Evolutionary conservation across 1,139 yeast genomes (phyloP).

Genomic region (Yamadazyma sp.): DNA sequence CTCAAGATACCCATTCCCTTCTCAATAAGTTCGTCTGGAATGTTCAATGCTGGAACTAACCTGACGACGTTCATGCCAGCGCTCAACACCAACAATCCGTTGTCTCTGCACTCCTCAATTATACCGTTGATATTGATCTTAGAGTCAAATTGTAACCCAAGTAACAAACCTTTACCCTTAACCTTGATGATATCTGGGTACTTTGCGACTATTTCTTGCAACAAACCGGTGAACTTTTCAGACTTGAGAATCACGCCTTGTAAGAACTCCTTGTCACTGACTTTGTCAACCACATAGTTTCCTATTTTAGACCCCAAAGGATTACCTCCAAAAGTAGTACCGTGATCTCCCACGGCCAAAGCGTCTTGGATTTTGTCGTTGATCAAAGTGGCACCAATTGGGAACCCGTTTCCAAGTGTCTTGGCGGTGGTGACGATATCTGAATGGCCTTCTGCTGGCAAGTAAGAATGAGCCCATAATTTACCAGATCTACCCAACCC

Average conservation of each 20-base stretch:
- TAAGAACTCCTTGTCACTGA: constrained; percentile 63
- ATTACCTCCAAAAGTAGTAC: constrained; percentile 97
- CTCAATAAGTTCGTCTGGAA: constrained; percentile 63
- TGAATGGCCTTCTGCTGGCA: constrained; percentile 81
- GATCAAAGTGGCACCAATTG: constrained; percentile 91
- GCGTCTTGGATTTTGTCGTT: constrained; percentile 72
- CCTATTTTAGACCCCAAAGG: constrained; percentile 89
- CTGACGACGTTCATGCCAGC: constrained; percentile 91
- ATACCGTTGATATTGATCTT: constrained; percentile 63
- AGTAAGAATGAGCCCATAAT: constrained; percentile 85
- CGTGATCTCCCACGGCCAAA: constrained; percentile 90
- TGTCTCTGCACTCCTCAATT: constrained; percentile 66
- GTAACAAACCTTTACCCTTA: constrained; percentile 84
- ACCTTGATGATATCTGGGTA: constrained; percentile 64
- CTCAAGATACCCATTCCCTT: constrained; percentile 70
- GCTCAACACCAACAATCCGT: constrained; percentile 79
- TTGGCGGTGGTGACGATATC: constrained; percentile 93
- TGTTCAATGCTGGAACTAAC: constrained; percentile 89
- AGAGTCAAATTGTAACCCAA: constrained; percentile 73
- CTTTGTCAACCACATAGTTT: constrained; percentile 65
- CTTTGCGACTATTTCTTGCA: constrained; percentile 51
- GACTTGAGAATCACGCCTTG: constrained; percentile 59
- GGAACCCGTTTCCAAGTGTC: constrained; percentile 97
- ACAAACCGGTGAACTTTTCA: constrained; percentile 48
- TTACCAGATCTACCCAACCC: constrained; percentile 93